phyloP scores from a whole-genome alignment of 768 basidiomycete genomes.

The Lactarius deliciosus region DNA sequence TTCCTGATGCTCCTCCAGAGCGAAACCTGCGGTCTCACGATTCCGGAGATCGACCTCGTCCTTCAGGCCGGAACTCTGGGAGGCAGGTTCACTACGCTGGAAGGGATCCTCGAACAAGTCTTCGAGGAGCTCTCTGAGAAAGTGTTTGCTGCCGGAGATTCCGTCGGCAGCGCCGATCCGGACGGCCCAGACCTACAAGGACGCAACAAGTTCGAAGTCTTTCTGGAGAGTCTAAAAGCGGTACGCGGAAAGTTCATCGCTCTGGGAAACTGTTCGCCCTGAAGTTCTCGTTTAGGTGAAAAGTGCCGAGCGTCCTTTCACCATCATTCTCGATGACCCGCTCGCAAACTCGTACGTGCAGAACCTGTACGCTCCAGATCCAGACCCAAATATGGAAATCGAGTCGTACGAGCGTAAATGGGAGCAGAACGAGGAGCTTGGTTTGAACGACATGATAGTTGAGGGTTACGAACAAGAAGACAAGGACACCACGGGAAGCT shows the following conservation, averaged over 20 bases:
- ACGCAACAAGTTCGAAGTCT: constrained; percentile 64
- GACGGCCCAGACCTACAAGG: constrained; percentile 20
- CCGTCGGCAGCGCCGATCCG: constrained; percentile 44
- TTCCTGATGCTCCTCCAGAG: constrained; percentile 53
- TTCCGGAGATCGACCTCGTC: constrained; percentile 93
- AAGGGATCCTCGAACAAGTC: constrained; percentile 91
- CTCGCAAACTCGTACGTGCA: constrained; percentile 95
- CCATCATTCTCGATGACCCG: constrained; percentile 92
- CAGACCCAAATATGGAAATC: constrained; percentile 89
- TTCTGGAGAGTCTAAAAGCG: constrained; percentile 74
- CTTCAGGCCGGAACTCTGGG: constrained; percentile 93
- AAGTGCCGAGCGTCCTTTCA: constrained; percentile 76
- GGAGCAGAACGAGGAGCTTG: constrained; percentile 94
- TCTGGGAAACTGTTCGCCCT: background rate
- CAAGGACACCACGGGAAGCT: constrained; percentile 13
- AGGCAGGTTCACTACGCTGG: constrained; percentile 95
- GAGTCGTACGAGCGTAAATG: constrained; percentile 81
- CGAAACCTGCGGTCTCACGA: constrained; percentile 84
- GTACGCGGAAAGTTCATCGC: constrained; percentile 40
- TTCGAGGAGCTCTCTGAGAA: constrained; percentile 94
- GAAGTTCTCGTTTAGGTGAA: constrained; percentile 56
- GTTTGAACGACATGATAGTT: constrained; percentile 86
- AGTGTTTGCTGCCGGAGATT: constrained; percentile 74
- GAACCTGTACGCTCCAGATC: constrained; percentile 95
- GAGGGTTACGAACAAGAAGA: constrained; percentile 61